Evolutionary conservation across 768 basidiomycete species (phyloP).

Genomic region (Strobilomyces confusus): DNA sequence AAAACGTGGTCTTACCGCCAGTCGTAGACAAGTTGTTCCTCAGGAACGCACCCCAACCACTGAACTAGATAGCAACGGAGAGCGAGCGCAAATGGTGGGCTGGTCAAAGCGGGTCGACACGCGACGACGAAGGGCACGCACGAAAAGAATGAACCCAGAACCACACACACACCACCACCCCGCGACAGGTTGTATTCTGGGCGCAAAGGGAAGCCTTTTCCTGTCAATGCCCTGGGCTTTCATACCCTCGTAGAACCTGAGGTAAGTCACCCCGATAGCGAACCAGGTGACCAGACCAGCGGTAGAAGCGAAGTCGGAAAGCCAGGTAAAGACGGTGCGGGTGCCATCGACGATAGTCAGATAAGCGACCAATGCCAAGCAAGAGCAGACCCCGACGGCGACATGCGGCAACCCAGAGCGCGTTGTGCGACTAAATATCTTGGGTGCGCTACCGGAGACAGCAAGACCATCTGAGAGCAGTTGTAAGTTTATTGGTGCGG

Average conservation of each 20-base stretch:
- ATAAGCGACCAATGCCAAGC: constrained; percentile 37
- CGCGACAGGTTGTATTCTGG: constrained; percentile 39
- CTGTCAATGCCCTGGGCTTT: constrained; percentile 47
- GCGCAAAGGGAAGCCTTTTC: constrained; percentile 41
- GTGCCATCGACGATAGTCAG: constrained; percentile 36
- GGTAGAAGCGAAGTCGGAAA: constrained; percentile 32
- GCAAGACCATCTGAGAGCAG: constrained; percentile 47
- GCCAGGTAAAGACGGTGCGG: constrained; percentile 41
- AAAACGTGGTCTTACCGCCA: constrained; percentile 30
- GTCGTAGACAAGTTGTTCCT: constrained; percentile 30
- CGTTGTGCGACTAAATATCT: constrained; percentile 2
- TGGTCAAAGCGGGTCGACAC: background rate
- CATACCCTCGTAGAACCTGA: constrained; percentile 45
- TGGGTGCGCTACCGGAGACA: constrained; percentile 49
- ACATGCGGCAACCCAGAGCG: constrained; percentile 44
- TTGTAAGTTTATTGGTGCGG: no score
- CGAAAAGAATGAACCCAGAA: constrained; percentile 31
- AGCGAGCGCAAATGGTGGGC: no score
- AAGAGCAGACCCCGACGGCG: constrained; percentile 27
- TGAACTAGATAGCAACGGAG: no score
- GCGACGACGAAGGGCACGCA: constrained; percentile 17
- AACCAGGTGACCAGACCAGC: constrained; percentile 43
- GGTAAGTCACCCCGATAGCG: constrained; percentile 41
- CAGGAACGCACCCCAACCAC: no score
- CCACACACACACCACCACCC: constrained; percentile 35